These are phyloP conservation scores for Xerocomus spinulosus DNA, from an alignment of 768 basidiomycete species.

Conservation along the genomic window DNA sequence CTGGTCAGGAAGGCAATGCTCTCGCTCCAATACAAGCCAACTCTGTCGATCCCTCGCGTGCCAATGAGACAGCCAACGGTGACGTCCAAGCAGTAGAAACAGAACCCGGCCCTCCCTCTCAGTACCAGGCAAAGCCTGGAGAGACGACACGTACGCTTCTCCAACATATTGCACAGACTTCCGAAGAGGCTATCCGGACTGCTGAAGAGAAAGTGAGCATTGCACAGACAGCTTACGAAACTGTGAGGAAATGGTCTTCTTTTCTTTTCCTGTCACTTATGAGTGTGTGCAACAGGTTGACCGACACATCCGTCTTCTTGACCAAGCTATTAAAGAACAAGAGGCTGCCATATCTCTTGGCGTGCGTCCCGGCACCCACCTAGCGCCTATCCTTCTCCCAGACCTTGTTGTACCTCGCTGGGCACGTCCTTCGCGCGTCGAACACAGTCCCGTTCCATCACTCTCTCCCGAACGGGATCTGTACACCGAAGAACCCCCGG, in stretches of 20 bases:
- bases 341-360: conserved; percentile 53
- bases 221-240: conserved; percentile 64
- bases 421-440: conserved; percentile 41
- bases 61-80: not conserved
- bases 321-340: conserved; percentile 65
- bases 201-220: conserved; percentile 78
- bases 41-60: not conserved
- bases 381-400: conserved; percentile 52
- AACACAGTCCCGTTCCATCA: conserved; percentile 41
- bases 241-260: conserved; percentile 42
- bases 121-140: conserved; percentile 20
- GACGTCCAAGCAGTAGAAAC: not conserved
- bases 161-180: conserved; percentile 51
- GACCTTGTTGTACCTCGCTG: conserved; percentile 57
- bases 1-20: not conserved
- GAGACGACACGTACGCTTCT: conserved; percentile 48
- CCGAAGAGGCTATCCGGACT: conserved; percentile 56
- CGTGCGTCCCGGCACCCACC: conserved; percentile 49
- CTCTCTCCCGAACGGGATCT: conserved; percentile 29
- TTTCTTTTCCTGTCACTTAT: not conserved
- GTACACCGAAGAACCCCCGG: conserved; percentile 10
- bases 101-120: not conserved
- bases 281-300: conserved; percentile 50
- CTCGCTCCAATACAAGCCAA: conserved; percentile 8
- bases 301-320: conserved; percentile 71